Evolutionary conservation across 1,284 basidiomycete species (phyloP).

Genomic region (Salmacisia buchloeana): DNA sequence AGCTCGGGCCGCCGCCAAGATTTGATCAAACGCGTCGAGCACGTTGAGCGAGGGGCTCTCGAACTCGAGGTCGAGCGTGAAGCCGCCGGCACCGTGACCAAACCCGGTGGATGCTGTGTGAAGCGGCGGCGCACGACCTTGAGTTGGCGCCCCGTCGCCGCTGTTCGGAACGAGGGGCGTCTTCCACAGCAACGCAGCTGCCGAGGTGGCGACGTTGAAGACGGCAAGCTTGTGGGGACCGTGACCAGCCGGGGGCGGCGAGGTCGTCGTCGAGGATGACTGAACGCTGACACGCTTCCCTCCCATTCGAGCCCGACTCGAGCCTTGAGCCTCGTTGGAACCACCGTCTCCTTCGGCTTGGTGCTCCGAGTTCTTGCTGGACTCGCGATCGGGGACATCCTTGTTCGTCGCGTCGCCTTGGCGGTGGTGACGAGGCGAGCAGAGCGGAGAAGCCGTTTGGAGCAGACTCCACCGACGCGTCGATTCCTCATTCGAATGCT

Average conservation of each 20-base stretch:
- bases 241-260: no score
- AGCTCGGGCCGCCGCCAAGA: no score
- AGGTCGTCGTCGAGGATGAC: neutral
- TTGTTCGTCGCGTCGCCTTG: neutral
- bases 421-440: neutral
- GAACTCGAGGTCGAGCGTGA: no score
- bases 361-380: no score
- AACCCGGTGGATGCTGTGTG: no score
- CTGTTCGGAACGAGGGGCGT: neutral
- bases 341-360: no score
- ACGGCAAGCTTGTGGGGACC: neutral
- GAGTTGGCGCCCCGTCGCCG: no score
- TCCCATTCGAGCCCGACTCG: neutral
- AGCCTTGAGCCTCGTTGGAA: no score
- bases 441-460: conserved; percentile 3
- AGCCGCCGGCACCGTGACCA: no score
- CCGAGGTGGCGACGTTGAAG: neutral
- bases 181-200: neutral
- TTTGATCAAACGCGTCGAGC: no score
- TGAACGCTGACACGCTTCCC: neutral
- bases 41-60: no score
- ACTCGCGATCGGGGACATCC: neutral
- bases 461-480: neutral
- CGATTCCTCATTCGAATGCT: neutral
- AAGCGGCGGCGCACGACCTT: no score